Conservation (phyloP, 768 basidiomycete species). For the Xanthoconium purpureum region DNA sequence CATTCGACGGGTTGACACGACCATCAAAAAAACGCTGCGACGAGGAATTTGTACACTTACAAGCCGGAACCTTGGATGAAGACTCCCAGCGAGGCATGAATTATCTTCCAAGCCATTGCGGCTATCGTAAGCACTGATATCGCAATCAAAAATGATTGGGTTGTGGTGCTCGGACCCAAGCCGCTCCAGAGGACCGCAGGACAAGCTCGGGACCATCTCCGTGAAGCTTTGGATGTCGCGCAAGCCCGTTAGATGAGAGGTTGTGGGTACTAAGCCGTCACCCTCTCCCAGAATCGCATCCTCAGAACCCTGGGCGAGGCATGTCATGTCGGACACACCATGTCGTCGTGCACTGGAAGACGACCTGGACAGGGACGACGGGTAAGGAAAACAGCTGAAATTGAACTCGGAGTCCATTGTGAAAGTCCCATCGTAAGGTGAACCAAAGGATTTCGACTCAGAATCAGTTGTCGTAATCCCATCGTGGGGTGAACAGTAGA, state of each 20-base stretch:
- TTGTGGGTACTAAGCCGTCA: neutral
- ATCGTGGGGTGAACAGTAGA: neutral
- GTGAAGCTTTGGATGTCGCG: neutral
- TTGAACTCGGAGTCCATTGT: neutral
- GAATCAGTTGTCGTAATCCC: neutral
- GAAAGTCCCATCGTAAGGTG: neutral
- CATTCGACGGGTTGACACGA: no score
- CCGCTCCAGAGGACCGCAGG: neutral
- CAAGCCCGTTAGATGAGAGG: neutral
- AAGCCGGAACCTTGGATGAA: no score
- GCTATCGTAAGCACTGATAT: no score
- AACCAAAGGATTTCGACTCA: neutral
- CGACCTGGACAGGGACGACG: neutral
- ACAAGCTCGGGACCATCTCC: neutral
- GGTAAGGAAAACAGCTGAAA: neutral
- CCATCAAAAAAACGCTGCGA: no score
- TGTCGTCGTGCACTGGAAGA: conserved; percentile 3
- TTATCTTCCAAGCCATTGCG: neutral
- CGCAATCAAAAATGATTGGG: no score
- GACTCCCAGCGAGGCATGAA: neutral
- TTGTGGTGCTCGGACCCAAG: no score
- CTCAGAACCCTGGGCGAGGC: neutral
- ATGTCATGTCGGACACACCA: conserved; percentile 9
- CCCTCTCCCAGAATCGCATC: neutral
- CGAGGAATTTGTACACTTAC: no score